Evolutionary conservation across 2,329 filamentous ascomycete species (phyloP).

Genomic region (Scedosporium minutisporum): DNA sequence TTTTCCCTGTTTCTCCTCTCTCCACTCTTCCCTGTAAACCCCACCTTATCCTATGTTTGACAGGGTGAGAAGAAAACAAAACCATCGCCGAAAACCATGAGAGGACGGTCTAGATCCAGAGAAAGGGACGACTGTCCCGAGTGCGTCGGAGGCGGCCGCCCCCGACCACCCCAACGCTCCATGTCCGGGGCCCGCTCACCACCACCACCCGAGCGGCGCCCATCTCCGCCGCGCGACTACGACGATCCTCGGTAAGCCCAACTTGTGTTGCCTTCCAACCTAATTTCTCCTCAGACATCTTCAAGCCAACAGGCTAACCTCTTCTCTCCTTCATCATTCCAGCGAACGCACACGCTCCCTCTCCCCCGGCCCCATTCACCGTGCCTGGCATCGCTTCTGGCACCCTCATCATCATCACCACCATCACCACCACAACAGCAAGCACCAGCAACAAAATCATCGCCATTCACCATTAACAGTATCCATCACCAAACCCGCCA

Average conservation of each 20-base stretch:
- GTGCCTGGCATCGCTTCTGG: not conserved
- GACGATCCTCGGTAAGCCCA: not conserved
- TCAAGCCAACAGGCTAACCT: not conserved
- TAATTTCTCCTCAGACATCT: not conserved
- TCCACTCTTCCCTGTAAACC: not conserved
- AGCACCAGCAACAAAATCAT: not conserved
- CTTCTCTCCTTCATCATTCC: not conserved
- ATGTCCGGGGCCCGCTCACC: not conserved
- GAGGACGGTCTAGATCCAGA: not conserved
- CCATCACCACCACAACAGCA: not conserved
- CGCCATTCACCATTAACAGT: conserved; percentile 1
- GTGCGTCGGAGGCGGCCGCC: not conserved
- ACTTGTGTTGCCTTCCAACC: not conserved
- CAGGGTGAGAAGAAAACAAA: not conserved
- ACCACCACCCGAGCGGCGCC: not conserved
- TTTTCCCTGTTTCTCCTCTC: not conserved
- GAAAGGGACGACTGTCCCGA: not conserved
- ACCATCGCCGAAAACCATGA: not conserved
- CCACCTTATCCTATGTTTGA: not conserved
- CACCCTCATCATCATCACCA: conserved; percentile 1
- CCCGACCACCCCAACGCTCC: not conserved
- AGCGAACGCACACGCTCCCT: not conserved
- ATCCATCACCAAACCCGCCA: conserved; percentile 10
- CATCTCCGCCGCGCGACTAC: not conserved
- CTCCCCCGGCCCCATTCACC: not conserved